phyloP scores from a whole-genome alignment of 2,329 filamentous ascomycete species.

The Venturia effusa region DNA sequence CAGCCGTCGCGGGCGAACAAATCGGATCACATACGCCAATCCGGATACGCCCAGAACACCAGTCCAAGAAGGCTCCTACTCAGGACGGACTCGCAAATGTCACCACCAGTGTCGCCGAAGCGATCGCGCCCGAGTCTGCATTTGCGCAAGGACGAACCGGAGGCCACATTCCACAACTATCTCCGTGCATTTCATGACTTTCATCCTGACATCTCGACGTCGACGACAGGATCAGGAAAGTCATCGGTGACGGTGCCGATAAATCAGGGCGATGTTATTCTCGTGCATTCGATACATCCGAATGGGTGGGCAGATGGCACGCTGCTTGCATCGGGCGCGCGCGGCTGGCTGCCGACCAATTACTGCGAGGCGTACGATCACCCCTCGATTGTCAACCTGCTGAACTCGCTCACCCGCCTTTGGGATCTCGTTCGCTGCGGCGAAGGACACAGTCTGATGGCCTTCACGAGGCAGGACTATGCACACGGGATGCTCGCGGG shows the following conservation, averaged over 20 bases:
- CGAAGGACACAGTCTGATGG: conserved; percentile 60
- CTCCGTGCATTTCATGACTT: conserved; percentile 91
- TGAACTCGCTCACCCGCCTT: conserved; percentile 80
- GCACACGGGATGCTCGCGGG: conserved; percentile 91
- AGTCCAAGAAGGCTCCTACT: not conserved
- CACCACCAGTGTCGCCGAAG: conserved; percentile 66
- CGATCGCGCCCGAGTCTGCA: conserved; percentile 45
- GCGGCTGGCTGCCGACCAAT: conserved; percentile 95
- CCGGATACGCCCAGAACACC: not conserved
- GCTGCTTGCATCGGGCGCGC: conserved; percentile 68
- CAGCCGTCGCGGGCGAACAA: not conserved
- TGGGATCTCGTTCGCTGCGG: conserved; percentile 83
- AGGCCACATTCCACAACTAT: conserved; percentile 82
- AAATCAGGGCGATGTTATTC: conserved; percentile 79
- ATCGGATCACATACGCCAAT: not conserved
- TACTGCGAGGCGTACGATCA: conserved; percentile 95
- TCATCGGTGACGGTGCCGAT: conserved; percentile 66
- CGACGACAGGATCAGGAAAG: conserved; percentile 63
- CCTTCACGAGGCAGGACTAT: conserved; percentile 85
- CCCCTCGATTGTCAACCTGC: conserved; percentile 69
- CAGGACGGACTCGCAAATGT: conserved; percentile 45
- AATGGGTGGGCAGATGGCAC: conserved; percentile 99
- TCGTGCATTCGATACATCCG: conserved; percentile 93
- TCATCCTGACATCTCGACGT: conserved; percentile 59
- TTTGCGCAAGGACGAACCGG: conserved; percentile 30